A percentile compares a stretch with the other conserved stretches of the same genome.
These are phyloP conservation scores for Mortierella hygrophila DNA, from an alignment of 192 early-diverging fungal genomes.

Conservation along the genomic window DNA sequence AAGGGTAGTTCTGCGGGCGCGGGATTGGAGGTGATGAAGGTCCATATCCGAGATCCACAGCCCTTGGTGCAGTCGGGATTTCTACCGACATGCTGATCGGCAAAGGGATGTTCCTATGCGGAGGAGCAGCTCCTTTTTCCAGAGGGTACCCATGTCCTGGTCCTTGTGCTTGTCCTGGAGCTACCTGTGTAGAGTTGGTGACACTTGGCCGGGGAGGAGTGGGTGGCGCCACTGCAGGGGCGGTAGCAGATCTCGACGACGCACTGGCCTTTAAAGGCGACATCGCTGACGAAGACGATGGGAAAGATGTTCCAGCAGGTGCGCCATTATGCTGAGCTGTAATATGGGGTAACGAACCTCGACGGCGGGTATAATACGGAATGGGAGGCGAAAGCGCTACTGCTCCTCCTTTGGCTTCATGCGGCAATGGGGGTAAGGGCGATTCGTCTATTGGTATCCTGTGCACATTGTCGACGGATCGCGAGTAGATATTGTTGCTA, in stretches of 20 bases:
- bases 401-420: background rate
- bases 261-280: background rate
- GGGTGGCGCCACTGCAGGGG: background rate
- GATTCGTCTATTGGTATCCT: background rate
- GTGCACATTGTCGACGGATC: background rate
- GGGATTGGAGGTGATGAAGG: slow-evolving; percentile 16
- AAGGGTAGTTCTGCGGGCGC: background rate
- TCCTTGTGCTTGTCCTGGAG: background rate
- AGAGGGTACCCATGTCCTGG: background rate
- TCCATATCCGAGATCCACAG: slow-evolving; percentile 36
- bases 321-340: background rate
- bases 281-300: background rate
- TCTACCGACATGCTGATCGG: slow-evolving; percentile 15
- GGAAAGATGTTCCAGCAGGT: background rate
- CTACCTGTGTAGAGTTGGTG: background rate
- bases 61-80: slow-evolving; percentile 24
- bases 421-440: background rate
- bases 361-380: background rate
- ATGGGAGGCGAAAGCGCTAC: background rate
- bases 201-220: background rate
- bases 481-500: background rate
- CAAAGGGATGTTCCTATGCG: background rate
- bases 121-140: slow-evolving; percentile 1
- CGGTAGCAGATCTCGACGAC: background rate
- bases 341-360: background rate